These are phyloP conservation scores for Fusarium clavum DNA, from an alignment of 2,329 filamentous ascomycete species.

Conservation along the genomic window DNA sequence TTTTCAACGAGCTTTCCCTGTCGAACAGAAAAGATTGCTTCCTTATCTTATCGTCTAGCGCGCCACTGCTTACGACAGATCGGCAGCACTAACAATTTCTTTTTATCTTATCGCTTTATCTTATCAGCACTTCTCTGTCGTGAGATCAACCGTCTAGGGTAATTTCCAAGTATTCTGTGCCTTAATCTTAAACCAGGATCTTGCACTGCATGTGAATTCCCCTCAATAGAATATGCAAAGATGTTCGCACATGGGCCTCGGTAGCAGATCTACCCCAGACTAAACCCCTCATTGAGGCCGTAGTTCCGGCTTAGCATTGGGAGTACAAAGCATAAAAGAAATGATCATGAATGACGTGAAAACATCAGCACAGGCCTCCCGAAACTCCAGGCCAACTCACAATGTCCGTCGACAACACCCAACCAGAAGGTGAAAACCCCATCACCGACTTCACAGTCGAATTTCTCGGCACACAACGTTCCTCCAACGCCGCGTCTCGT, in stretches of 20 bases:
- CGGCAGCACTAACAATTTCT: neutral
- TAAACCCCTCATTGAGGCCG: neutral
- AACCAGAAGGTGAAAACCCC: slow-evolving; percentile 52
- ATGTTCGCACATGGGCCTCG: slow-evolving; percentile 31
- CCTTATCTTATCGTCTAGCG: neutral
- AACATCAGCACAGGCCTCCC: fast-evolving
- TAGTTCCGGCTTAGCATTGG: neutral
- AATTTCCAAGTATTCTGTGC: neutral
- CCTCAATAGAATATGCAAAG: slow-evolving; percentile 8
- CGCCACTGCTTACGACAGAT: neutral
- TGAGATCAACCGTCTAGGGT: neutral
- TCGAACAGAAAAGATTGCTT: neutral
- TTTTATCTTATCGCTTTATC: neutral
- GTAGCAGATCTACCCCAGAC: neutral
- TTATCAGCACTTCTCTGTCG: neutral
- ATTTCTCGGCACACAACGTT: slow-evolving; percentile 52
- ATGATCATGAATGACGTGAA: too few relatives aligned
- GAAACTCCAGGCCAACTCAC: fast-evolving
- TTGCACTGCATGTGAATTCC: neutral
- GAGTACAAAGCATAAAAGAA: neutral
- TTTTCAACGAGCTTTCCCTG: neutral
- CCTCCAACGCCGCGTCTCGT: slow-evolving; percentile 53
- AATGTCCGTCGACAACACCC: slow-evolving; percentile 51
- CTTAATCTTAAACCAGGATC: slow-evolving; percentile 3
- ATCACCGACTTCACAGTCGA: slow-evolving; percentile 45